Percentiles rank a stretch among this genome's conserved stretches.
phyloP scores from a whole-genome alignment of 106 monocot genomes.

The Cymbidium sinense region DNA sequence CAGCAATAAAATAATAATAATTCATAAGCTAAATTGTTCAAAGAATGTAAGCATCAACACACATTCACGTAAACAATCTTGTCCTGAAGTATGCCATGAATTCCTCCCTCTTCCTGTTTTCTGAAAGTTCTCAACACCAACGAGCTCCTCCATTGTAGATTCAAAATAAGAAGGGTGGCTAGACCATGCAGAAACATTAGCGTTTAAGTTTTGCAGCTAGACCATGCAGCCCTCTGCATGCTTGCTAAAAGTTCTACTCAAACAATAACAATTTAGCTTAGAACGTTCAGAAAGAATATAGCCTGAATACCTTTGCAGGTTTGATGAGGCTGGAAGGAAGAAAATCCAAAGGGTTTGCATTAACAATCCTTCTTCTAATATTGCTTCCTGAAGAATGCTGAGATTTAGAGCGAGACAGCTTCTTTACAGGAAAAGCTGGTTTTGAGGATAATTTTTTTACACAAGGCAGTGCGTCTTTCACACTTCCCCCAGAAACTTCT shows the following conservation, averaged over 20 bases:
- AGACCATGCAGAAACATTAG: neutral
- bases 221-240: neutral
- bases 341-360: conserved; percentile 50
- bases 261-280: neutral
- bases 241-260: neutral
- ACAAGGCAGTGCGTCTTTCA: conserved; percentile 12
- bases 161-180: too few relatives aligned
- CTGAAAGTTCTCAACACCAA: too few relatives aligned
- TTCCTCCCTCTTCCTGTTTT: too few relatives aligned
- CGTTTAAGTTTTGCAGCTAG: too few relatives aligned
- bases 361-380: conserved; percentile 33
- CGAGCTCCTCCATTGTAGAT: too few relatives aligned
- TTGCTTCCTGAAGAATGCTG: conserved; percentile 20
- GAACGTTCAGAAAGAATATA: neutral
- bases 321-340: conserved; percentile 68
- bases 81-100: too few relatives aligned
- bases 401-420: conserved; percentile 7
- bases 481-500: conserved; percentile 12
- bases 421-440: conserved; percentile 15
- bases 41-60: too few relatives aligned
- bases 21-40: too few relatives aligned
- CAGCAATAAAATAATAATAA: too few relatives aligned
- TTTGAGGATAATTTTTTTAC: conserved; percentile 17
- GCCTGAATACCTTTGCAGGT: conserved; percentile 56
- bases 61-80: too few relatives aligned